Conservation (phyloP, 129 eudicot species). For the Flaveria linearis region DNA sequence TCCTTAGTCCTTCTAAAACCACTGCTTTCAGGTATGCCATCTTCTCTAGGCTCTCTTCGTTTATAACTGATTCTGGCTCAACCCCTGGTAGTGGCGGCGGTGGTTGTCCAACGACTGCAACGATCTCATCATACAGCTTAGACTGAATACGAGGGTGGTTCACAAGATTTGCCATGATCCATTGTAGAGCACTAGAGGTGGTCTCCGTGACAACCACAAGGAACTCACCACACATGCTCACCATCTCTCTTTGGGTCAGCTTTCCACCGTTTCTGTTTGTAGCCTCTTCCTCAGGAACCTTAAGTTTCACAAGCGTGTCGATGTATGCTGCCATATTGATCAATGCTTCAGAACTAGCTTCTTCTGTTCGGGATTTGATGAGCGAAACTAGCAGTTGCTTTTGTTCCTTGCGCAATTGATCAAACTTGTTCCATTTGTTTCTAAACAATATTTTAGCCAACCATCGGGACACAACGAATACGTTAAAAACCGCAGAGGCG, state of each 20-base stretch:
- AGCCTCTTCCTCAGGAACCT: not conserved
- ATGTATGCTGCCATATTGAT: not conserved
- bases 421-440: not conserved
- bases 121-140: not conserved
- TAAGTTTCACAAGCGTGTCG: not conserved
- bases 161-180: not conserved
- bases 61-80: not conserved
- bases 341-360: not conserved
- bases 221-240: not conserved
- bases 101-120: not conserved
- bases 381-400: not conserved
- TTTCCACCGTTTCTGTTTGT: not conserved
- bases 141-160: not conserved
- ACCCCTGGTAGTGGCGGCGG: not conserved
- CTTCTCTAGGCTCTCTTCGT: not conserved
- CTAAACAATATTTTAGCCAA: not conserved
- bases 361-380: not conserved
- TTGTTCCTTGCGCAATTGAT: not conserved
- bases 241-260: not conserved
- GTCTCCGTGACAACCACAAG: not conserved
- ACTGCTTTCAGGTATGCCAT: not conserved
- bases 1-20: not conserved
- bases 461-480: not conserved
- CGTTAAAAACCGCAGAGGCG: not conserved
- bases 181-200: not conserved